Percentiles rank a stretch among this genome's conserved stretches.
These are phyloP conservation scores for Saturnispora silvae DNA, from an alignment of 805 yeast genomes.

Conservation along the genomic window DNA sequence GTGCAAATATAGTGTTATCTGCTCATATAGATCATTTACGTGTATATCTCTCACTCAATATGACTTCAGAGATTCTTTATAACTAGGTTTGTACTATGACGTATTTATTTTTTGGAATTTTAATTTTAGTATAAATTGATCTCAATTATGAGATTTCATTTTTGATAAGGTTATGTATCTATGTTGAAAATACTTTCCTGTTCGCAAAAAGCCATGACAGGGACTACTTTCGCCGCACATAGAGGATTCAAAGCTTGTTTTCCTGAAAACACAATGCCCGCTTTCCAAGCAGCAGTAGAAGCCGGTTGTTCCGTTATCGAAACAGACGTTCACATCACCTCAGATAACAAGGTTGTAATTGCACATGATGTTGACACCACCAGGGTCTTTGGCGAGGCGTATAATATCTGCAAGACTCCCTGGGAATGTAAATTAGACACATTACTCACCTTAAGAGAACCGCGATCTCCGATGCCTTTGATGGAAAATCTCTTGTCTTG, in stretches of 20 bases:
- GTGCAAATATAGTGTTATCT: background rate
- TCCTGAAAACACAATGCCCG: constrained; percentile 29
- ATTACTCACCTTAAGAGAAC: constrained; percentile 23
- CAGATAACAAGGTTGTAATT: constrained; percentile 25
- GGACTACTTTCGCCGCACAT: constrained; percentile 8
- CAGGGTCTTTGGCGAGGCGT: constrained; percentile 25
- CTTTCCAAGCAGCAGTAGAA: constrained; percentile 26
- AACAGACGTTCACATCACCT: constrained; percentile 29
- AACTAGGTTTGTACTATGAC: no score
- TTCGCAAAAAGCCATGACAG: no score
- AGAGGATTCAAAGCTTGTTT: constrained; percentile 18
- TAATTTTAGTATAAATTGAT: no score
- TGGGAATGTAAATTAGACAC: constrained; percentile 21
- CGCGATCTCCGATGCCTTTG: constrained; percentile 26
- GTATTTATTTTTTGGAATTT: no score
- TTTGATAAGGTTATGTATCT: no score
- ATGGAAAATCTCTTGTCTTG: constrained; percentile 24
- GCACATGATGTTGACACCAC: constrained; percentile 27
- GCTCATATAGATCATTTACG: background rate
- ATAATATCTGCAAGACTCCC: constrained; percentile 19
- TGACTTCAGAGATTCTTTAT: no score
- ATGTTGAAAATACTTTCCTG: no score
- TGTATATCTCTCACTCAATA: no score
- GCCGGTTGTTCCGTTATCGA: constrained; percentile 27
- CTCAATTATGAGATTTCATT: no score